Evolutionary conservation across 306 rosid genomes (phyloP), one percentile per base, ranked within the genome.

Genomic region (Castanospermum australe): DNA sequence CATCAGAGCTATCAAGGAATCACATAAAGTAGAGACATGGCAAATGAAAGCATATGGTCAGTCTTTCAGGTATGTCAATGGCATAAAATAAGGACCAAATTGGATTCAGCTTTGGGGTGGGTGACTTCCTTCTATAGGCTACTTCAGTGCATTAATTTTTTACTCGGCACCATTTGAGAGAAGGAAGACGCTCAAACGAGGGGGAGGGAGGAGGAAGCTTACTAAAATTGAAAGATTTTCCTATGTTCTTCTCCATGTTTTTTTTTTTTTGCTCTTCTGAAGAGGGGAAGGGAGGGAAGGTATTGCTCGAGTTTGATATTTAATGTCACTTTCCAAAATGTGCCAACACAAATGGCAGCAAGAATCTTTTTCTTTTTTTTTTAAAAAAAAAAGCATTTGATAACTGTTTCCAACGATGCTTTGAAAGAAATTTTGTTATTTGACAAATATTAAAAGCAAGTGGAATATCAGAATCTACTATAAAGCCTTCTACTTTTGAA

Each of bases 381-480:
- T 15, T 5, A 0, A 11, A 11, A 42, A 25, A 41, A 4, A 74
- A 22, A 11, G 69, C 28, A 59, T 10, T 51, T 25, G 44, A 74
- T 74, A 13, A 36, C 13, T 56, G 44, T 11, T 71, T 60, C 35
- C 35, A 51, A 71, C 38, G 14, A 61, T 71, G 72, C 45, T 51
- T 71, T 70, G n/a, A 63, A 47, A 66, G 6, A 73, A 20, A 32
- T 10, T 48, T 48, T 77, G 42, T 11, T 35, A 25, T 51, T 24
- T 73, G 67, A 80, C 61, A 73, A 44, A 60, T n/a, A 48, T 64
- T 61, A 71, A 61, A 79, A 65, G 74, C 69, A 80, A 64, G 0
- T 54, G 62, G 75, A 64, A 47, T 47, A 61, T 76, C 5, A 0
- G 8, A 3, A 10, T 8, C 41, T 9, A 69, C 3, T 32, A 32